Evolutionary conservation across 2,329 filamentous ascomycete species (phyloP).

Genomic region (Tolypocladium nubicola): DNA sequence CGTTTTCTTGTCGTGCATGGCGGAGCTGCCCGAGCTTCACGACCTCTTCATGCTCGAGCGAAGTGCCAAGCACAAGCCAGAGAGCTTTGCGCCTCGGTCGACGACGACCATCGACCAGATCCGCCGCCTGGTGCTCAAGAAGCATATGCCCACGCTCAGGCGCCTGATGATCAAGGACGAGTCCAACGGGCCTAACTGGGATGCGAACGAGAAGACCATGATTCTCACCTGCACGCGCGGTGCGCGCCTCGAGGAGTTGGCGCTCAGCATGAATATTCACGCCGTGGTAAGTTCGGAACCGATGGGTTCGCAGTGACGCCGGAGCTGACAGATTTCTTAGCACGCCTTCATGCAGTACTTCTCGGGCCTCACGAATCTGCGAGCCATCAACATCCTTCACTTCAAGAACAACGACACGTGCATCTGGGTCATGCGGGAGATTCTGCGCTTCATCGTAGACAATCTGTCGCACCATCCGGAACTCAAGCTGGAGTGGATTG

Average conservation of each 20-base stretch:
- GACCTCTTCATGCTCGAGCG: slow-evolving; percentile 51
- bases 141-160: slow-evolving; percentile 43
- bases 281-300: slow-evolving; percentile 35
- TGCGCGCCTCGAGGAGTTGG: slow-evolving; percentile 41
- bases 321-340: slow-evolving; percentile 20
- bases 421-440: slow-evolving; percentile 44
- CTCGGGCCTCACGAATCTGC: slow-evolving; percentile 33
- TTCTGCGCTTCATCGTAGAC: slow-evolving; percentile 48
- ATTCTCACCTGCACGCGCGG: slow-evolving; percentile 42
- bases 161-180: slow-evolving; percentile 52
- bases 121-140: slow-evolving; percentile 43
- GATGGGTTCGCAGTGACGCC: not conserved
- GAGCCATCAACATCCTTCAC: slow-evolving; percentile 43
- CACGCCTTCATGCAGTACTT: slow-evolving; percentile 48
- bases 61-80: slow-evolving; percentile 36
- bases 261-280: slow-evolving; percentile 41
- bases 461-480: slow-evolving; percentile 43
- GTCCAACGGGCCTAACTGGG: slow-evolving; percentile 38
- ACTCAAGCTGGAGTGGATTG: slow-evolving; percentile 48
- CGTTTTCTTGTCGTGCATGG: slow-evolving; percentile 42
- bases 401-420: slow-evolving; percentile 47
- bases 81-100: slow-evolving; percentile 40
- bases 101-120: slow-evolving; percentile 46
- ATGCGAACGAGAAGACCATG: slow-evolving; percentile 43
- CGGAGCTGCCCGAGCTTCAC: slow-evolving; percentile 40